phyloP scores from a whole-genome alignment of 176 grass and related monocot species.

The Saccharum officinarum region DNA sequence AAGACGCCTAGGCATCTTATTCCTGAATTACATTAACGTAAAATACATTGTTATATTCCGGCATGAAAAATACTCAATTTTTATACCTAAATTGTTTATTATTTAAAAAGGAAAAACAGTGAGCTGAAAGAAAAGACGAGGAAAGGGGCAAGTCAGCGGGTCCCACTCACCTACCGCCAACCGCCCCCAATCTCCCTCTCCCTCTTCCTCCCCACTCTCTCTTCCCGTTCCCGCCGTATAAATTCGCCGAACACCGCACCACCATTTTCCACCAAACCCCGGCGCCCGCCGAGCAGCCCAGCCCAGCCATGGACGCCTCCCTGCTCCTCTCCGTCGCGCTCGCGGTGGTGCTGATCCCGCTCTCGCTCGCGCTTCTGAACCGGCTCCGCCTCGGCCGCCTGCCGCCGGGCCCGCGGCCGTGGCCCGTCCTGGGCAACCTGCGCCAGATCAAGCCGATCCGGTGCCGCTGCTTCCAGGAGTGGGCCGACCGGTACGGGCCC shows the following conservation, averaged over 20 bases:
- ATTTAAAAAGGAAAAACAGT: not conserved
- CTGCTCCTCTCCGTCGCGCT: conserved; percentile 38
- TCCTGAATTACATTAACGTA: not conserved
- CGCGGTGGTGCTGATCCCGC: conserved; percentile 42
- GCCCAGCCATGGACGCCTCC: conserved; percentile 38
- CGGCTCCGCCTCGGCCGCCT: conserved; percentile 45
- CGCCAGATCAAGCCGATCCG: conserved; percentile 72
- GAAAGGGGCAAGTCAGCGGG: not conserved
- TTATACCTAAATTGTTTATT: too few species aligned
- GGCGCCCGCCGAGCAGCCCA: not conserved
- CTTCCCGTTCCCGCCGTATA: conserved; percentile 34
- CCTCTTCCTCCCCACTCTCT: not conserved
- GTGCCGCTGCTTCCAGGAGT: conserved; percentile 77
- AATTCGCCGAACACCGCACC: not conserved
- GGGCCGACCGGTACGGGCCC: conserved; percentile 65
- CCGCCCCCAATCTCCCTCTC: not conserved
- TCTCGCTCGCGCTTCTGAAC: conserved; percentile 39
- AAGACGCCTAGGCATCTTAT: not conserved
- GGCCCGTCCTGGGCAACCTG: conserved; percentile 77
- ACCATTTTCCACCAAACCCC: conserved; percentile 35
- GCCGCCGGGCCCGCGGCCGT: conserved; percentile 67
- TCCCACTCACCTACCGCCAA: conserved; percentile 52
- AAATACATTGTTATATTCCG: not conserved
- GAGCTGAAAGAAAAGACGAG: not conserved
- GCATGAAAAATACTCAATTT: not conserved